These are phyloP conservation scores for Corymbia maculata DNA, from an alignment of 345 rosid species.

Conservation along the genomic window DNA sequence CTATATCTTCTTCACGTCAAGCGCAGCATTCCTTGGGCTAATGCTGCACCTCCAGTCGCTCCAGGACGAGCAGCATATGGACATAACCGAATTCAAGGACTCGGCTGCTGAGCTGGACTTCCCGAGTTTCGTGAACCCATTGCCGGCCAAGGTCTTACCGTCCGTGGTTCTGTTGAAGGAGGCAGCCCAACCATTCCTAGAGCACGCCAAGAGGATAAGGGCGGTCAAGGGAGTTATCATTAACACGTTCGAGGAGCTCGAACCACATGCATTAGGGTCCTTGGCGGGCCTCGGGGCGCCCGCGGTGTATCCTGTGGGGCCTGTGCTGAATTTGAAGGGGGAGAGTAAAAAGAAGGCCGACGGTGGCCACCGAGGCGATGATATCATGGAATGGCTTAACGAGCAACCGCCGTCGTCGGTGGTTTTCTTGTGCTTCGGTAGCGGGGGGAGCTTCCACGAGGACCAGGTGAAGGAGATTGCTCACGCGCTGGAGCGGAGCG, in stretches of 20 bases:
- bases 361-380: neutral
- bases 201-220: neutral
- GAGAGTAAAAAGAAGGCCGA: neutral
- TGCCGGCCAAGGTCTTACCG: neutral
- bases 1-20: slow-evolving; percentile 33
- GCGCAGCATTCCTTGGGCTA: slow-evolving; percentile 25
- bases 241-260: neutral
- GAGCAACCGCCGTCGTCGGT: slow-evolving; percentile 40
- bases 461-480: slow-evolving; percentile 22
- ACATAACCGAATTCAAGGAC: slow-evolving; percentile 12
- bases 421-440: slow-evolving; percentile 65
- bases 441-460: slow-evolving; percentile 42
- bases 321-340: slow-evolving; percentile 22
- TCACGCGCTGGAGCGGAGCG: slow-evolving; percentile 6
- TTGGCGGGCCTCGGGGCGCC: neutral
- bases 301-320: slow-evolving; percentile 25
- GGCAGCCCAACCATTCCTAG: neutral
- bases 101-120: slow-evolving; percentile 11
- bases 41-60: slow-evolving; percentile 6
- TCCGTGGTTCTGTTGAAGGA: neutral
- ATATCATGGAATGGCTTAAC: slow-evolving; percentile 36
- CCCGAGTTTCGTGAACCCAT: neutral
- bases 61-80: slow-evolving; percentile 2
- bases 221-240: neutral
- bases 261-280: neutral